Base-by-base conservation (phyloP, 1,284 basidiomycete species). In the Fomitopsis palustris region DNA sequence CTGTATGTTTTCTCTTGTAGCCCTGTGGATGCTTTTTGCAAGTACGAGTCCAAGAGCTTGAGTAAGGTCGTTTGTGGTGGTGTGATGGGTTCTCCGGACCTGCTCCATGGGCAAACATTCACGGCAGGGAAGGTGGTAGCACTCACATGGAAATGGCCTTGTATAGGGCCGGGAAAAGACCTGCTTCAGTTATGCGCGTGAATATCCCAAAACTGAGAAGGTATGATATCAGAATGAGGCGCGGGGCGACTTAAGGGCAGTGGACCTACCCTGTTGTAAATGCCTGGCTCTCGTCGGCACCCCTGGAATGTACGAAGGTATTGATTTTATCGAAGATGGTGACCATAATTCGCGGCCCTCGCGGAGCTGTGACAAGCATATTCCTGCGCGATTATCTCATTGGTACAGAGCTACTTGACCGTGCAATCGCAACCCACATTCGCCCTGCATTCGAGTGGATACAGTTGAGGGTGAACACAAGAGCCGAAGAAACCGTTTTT, bases 21-120 rank as follows among this genome's bases (percentile, higher is more conserved):
- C 7, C 59, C 54, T 27, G 55, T 59, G 12, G 64, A 42, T 17
- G 61, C 58, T 10, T 82, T 78, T 64, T 90, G 86, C 55, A 93
- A 76, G 68, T 89, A 87, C 2, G 92, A 90, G 70, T 96, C 94
- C 17, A 95, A 75, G 6, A 95, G 77, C 73, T 95, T 95, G 58
- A 96, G 81, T n/a, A 95, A 74, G 12, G 84, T 89, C 1, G 86
- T 93, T 72, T 95, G 93, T 65, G 89, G 86, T 0, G 92, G 91
- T 3, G 90, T 85, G 42, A 94, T 81, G n/a, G 86, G 78, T 72
- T 94, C 92, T 52, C 81, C 84, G 27, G 76, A 64, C 61, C 91
- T 93, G 59, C 57, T 64, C 63, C 62, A 57, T n/a, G 29, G n/a
- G n/a, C 31, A 33, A 10, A 29, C 42, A 33, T 16, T 53, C 25